These are phyloP conservation scores for Volutella citrinella DNA, from an alignment of 2,329 filamentous ascomycete genomes.

Conservation along the genomic window DNA sequence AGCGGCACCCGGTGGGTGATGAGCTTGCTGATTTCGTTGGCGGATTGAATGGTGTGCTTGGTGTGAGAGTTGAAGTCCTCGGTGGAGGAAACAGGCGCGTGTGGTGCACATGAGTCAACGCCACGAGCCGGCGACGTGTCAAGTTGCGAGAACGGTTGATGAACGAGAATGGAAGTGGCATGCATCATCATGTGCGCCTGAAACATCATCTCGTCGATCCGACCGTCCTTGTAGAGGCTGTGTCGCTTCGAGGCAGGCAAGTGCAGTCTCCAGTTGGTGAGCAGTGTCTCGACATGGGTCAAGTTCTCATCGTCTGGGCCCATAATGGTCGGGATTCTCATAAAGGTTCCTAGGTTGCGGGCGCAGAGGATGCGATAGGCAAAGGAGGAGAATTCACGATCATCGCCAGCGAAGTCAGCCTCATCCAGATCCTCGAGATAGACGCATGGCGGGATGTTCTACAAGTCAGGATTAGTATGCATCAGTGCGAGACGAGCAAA, in stretches of 20 bases:
- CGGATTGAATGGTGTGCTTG: conserved; percentile 75
- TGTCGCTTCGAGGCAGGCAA: conserved; percentile 70
- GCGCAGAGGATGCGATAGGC: conserved; percentile 80
- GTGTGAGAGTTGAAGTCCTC: conserved; percentile 65
- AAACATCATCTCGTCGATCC: conserved; percentile 86
- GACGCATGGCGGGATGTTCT: conserved; percentile 57
- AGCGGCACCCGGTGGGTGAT: conserved; percentile 71
- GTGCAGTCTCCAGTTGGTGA: conserved; percentile 76
- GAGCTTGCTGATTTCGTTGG: conserved; percentile 72
- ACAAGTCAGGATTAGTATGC: conserved; percentile 10
- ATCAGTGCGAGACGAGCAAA: not conserved
- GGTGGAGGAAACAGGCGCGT: conserved; percentile 47
- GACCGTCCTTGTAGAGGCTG: conserved; percentile 65
- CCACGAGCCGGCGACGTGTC: conserved; percentile 57
- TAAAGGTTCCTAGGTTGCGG: conserved; percentile 73
- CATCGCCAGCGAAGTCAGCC: conserved; percentile 67
- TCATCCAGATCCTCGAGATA: conserved; percentile 76
- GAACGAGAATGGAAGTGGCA: conserved; percentile 68
- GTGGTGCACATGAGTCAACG: conserved; percentile 66
- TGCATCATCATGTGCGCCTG: conserved; percentile 79
- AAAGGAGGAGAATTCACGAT: conserved; percentile 76
- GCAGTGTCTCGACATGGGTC: conserved; percentile 47
- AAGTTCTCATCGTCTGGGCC: conserved; percentile 54
- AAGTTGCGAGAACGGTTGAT: conserved; percentile 76
- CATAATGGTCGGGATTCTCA: conserved; percentile 53